These are phyloP conservation scores for Phytophthora meadii DNA, from an alignment of 352 stramenopile species.

Conservation along the genomic window DNA sequence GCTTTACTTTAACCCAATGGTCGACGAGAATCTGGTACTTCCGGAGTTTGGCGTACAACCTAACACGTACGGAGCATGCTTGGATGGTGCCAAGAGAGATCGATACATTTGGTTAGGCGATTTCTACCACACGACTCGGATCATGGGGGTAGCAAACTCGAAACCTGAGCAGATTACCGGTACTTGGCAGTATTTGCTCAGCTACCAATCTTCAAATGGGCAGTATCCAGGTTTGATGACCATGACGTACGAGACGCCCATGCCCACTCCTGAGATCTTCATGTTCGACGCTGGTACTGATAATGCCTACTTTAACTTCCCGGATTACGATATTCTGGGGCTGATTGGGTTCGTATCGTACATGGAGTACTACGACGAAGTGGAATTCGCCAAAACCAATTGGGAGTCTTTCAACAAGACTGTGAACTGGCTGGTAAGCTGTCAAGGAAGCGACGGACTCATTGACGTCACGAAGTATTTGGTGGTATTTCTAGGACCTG, in stretches of 20 bases:
- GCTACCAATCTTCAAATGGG: constrained; percentile 22
- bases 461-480: no score
- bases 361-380: constrained; percentile 44
- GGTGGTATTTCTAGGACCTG: no score
- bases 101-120: constrained; percentile 41
- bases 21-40: constrained; percentile 25
- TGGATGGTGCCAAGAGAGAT: constrained; percentile 38
- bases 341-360: constrained; percentile 39
- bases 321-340: constrained; percentile 41
- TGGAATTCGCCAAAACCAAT: constrained; percentile 25
- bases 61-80: constrained; percentile 32
- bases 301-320: constrained; percentile 25
- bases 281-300: constrained; percentile 29
- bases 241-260: constrained; percentile 37
- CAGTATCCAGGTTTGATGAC: constrained; percentile 30
- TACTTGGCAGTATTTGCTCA: constrained; percentile 36
- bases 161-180: constrained; percentile 34
- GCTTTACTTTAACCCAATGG: constrained; percentile 40
- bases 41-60: constrained; percentile 29
- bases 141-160: constrained; percentile 38
- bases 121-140: constrained; percentile 40
- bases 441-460: constrained; percentile 28
- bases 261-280: constrained; percentile 39
- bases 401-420: constrained; percentile 31
- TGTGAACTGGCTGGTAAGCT: constrained; percentile 27